Evolutionary conservation across 331 rosid genomes (phyloP).

Genomic region (Cydonia oblonga): DNA sequence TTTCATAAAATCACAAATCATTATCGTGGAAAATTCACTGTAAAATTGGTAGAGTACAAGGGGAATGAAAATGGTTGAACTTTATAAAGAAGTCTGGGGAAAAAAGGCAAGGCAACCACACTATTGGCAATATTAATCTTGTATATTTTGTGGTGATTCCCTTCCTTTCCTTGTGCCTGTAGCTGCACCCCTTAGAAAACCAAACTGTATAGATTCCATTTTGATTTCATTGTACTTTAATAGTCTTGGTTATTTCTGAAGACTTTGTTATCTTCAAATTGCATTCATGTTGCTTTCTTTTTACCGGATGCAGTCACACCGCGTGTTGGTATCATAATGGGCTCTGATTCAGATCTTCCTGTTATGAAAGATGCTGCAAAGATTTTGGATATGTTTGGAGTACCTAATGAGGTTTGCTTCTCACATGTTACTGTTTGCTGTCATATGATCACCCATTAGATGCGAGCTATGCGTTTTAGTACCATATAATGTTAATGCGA

Average conservation of each 20-base stretch:
- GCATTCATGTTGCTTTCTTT: conserved; percentile 5
- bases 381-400: conserved; percentile 54
- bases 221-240: neutral
- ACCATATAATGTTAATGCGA: neutral
- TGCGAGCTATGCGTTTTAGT: conserved; percentile 2
- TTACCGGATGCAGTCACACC: conserved; percentile 40
- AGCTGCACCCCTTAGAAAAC: neutral
- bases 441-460: neutral
- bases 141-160: neutral
- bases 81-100: neutral
- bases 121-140: neutral
- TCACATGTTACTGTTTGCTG: neutral
- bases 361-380: conserved; percentile 85
- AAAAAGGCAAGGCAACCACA: neutral
- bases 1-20: neutral
- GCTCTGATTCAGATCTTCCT: conserved; percentile 92
- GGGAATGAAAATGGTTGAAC: neutral
- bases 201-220: neutral
- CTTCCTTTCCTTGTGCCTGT: neutral
- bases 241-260: neutral
- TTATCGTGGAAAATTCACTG: neutral
- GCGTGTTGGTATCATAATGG: conserved; percentile 81
- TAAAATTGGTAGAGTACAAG: neutral
- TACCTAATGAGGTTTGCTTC: conserved; percentile 67
- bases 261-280: neutral